Evolutionary conservation across 2,329 filamentous ascomycete species (phyloP).

Genomic region (Ascosphaera acerosa): DNA sequence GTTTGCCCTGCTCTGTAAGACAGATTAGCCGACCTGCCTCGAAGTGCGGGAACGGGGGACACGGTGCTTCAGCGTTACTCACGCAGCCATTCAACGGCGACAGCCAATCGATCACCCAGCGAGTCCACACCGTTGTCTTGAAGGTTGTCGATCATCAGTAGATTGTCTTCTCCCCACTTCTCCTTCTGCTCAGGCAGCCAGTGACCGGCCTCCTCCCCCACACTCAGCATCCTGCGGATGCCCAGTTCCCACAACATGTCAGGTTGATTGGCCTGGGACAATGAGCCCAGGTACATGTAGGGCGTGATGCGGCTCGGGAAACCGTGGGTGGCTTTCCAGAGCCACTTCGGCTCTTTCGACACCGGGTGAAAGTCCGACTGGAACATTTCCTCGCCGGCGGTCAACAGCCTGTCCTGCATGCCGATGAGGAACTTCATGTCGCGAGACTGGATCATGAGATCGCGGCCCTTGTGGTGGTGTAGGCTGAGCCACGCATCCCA

Average conservation of each 20-base stretch:
- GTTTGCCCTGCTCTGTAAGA: conserved; percentile 45
- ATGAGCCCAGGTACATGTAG: conserved; percentile 90
- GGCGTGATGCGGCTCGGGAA: conserved; percentile 69
- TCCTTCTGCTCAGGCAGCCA: conserved; percentile 51
- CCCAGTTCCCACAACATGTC: conserved; percentile 55
- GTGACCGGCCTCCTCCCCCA: conserved; percentile 71
- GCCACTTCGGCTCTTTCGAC: conserved; percentile 43
- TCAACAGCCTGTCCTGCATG: conserved; percentile 53
- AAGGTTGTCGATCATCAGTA: conserved; percentile 59
- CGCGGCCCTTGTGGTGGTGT: conserved; percentile 55
- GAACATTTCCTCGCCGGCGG: conserved; percentile 9
- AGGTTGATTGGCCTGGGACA: conserved; percentile 83
- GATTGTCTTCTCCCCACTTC: conserved; percentile 50
- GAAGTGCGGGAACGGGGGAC: too few relatives aligned
- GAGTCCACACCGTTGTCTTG: conserved; percentile 96
- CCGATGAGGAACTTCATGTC: conserved; percentile 63
- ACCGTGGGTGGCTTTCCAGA: conserved; percentile 63
- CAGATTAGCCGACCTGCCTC: too few relatives aligned
- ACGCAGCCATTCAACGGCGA: too few relatives aligned
- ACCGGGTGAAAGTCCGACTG: neutral
- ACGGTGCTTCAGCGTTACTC: too few relatives aligned
- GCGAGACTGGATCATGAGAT: conserved; percentile 88
- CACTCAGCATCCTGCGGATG: conserved; percentile 68
- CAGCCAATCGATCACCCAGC: conserved; percentile 63
- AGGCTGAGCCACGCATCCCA: conserved; percentile 71